Conservation (phyloP, 2,329 filamentous ascomycete species). For the Purpureocillium takamizusanense region DNA sequence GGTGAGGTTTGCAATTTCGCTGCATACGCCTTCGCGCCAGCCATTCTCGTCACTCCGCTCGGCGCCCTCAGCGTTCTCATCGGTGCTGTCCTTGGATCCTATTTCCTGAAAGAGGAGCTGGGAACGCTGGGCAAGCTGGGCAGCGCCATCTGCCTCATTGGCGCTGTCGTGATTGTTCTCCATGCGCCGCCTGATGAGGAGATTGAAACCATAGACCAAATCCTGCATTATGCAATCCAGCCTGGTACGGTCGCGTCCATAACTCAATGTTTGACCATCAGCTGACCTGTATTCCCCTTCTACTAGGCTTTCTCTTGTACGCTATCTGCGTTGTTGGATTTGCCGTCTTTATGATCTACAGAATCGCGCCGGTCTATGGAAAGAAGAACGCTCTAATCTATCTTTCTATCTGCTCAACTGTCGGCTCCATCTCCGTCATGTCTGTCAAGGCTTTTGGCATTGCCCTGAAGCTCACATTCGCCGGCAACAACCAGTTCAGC, state of each 20-base stretch:
- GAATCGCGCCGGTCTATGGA: conserved; percentile 78
- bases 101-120: conserved; percentile 84
- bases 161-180: conserved; percentile 92
- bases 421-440: conserved; percentile 97
- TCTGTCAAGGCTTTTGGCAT: conserved; percentile 98
- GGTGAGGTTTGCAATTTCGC: conserved; percentile 97
- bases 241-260: conserved; percentile 53
- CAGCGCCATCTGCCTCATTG: conserved; percentile 91
- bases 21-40: conserved; percentile 94
- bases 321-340: conserved; percentile 72
- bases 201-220: conserved; percentile 84
- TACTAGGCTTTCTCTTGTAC: conserved; percentile 79
- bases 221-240: conserved; percentile 81
- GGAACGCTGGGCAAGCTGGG: conserved; percentile 89
- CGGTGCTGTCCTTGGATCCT: conserved; percentile 86
- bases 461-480: conserved; percentile 88
- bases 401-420: conserved; percentile 94
- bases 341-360: conserved; percentile 92
- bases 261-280: background rate
- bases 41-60: conserved; percentile 93
- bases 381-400: conserved; percentile 95
- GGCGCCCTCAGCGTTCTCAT: conserved; percentile 92
- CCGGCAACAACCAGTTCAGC: conserved; percentile 88
- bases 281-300: conserved; percentile 5
- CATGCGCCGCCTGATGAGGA: conserved; percentile 93